Evolutionary conservation across 352 stramenopile species (phyloP), one percentile per base, ranked within the genome.

Genomic region (Globisporangium cederbergense): DNA sequence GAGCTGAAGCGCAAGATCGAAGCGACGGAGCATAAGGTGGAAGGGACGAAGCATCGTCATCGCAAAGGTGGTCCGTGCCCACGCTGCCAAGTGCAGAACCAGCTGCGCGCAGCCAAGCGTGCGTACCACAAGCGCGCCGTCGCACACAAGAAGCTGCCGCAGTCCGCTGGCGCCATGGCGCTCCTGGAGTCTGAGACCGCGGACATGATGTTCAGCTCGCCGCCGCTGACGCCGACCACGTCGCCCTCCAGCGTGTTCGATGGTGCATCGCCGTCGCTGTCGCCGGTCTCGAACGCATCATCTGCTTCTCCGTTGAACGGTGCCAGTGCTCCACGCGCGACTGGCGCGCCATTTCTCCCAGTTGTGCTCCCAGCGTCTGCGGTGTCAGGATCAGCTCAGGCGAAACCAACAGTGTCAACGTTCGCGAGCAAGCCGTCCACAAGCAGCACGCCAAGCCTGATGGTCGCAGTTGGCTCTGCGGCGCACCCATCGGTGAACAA

Each of bases 1-100:
- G 85, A 93, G 36, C 76, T 93, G 18, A 93, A 93, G 65, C 81
- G 82, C 57, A 93, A 93, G 63, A 93, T 93, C 67, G 85, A 93
- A 67, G 81, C 81, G 28, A 93, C 85, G 0, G 85, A 93, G 66
- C 77, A 88, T 73, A 91, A 91, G 68, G 85, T 93, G 22, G 85
- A 93, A 75, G 85, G 85, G 10, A 93, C 85, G n/a, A 93, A 93
- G 68, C 85, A 93, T 59, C 85, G 85, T 61, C 85, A 93, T 66
- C 85, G 85, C 68, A 93, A 93, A 68, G 85, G 85, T 38, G 85
- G 85, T 1, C 85, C 85, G 60, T 93, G 85, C 45, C 85, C 85
- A 36, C 83, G 85, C 9, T 93, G 85, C 40, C 85, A 93, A 53
- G 85, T 93, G 14, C 85, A 93, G 65, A 93, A 93, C 58, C 85